phyloP scores from a whole-genome alignment of 805 yeast species.

The Vanderwaltozyma yarrowii region DNA sequence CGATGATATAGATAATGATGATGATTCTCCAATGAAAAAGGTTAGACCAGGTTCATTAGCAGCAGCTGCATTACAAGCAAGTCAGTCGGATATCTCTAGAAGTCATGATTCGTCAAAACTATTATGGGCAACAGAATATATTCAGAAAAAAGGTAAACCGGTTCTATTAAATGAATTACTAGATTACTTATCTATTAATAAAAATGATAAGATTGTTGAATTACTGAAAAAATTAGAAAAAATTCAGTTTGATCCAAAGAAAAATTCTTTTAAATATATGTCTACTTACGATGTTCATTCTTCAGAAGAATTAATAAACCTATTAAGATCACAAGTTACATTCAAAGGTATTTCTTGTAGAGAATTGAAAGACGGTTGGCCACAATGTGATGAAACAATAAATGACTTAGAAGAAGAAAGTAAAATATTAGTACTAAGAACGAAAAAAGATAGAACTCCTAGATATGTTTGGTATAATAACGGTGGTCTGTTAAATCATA shows the following conservation, averaged over 20 bases:
- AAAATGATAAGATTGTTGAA: conserved; percentile 57
- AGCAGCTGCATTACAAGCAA: conserved; percentile 23
- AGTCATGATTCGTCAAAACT: conserved; percentile 74
- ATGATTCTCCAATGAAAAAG: conserved; percentile 21
- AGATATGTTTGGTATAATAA: conserved; percentile 82
- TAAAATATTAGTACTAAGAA: conserved; percentile 72
- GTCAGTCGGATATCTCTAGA: conserved; percentile 22
- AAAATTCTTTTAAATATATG: conserved; percentile 69
- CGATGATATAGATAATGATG: conserved; percentile 10
- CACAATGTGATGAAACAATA: conserved; percentile 71
- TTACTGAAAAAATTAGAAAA: conserved; percentile 68
- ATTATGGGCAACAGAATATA: conserved; percentile 83
- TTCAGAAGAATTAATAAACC: conserved; percentile 64
- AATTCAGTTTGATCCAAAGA: conserved; percentile 53
- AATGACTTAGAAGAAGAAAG: conserved; percentile 67
- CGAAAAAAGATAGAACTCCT: conserved; percentile 92
- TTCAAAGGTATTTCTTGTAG: conserved; percentile 82
- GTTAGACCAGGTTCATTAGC: conserved; percentile 26
- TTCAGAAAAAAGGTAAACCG: conserved; percentile 61
- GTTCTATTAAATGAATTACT: conserved; percentile 56
- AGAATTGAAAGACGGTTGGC: conserved; percentile 77
- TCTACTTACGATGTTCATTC: conserved; percentile 82
- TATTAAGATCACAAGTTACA: conserved; percentile 69
- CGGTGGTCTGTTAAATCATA: conserved; percentile 54
- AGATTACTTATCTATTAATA: conserved; percentile 46